A percentile compares a stretch with the other conserved stretches of the same genome.
phyloP scores from a whole-genome alignment of 2,329 filamentous ascomycete genomes.

The Neofusicoccum parvum region DNA sequence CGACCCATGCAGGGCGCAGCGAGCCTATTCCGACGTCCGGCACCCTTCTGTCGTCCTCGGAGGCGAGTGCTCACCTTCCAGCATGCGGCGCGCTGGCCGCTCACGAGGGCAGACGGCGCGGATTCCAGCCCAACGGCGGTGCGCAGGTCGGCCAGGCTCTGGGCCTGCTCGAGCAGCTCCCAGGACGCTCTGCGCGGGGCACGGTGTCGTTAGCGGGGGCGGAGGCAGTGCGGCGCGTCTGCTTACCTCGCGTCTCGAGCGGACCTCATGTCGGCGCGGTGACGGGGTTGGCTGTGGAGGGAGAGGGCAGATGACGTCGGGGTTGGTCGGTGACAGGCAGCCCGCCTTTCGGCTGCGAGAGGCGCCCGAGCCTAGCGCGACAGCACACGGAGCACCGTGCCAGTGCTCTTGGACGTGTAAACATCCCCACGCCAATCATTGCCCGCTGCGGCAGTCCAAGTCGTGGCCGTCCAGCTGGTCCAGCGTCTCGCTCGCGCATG shows the following conservation, averaged over 20 bases:
- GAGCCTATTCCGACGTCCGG: slow-evolving; percentile 5
- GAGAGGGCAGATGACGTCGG: slow-evolving; percentile 16
- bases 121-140: slow-evolving; percentile 11
- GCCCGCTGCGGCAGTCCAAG: neutral
- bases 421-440: neutral
- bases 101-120: slow-evolving; percentile 38
- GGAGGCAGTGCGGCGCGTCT: neutral
- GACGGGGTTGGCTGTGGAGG: slow-evolving; percentile 10
- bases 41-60: neutral
- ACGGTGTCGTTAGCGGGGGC: neutral
- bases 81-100: slow-evolving; percentile 80
- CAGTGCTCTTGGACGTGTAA: neutral
- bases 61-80: slow-evolving; percentile 71
- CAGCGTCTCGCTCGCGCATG: too few species aligned
- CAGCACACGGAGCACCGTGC: too few species aligned
- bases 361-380: too few species aligned
- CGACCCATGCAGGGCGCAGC: neutral
- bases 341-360: too few species aligned
- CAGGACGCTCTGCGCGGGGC: slow-evolving; percentile 14
- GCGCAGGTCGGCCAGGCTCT: slow-evolving; percentile 18
- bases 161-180: slow-evolving; percentile 17
- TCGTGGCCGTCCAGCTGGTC: neutral
- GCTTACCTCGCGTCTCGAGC: slow-evolving; percentile 22
- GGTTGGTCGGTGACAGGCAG: neutral
- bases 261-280: slow-evolving; percentile 20